Evolutionary conservation across 2,329 filamentous ascomycete genomes (phyloP).

Genomic region (Fusarium robinianum): DNA sequence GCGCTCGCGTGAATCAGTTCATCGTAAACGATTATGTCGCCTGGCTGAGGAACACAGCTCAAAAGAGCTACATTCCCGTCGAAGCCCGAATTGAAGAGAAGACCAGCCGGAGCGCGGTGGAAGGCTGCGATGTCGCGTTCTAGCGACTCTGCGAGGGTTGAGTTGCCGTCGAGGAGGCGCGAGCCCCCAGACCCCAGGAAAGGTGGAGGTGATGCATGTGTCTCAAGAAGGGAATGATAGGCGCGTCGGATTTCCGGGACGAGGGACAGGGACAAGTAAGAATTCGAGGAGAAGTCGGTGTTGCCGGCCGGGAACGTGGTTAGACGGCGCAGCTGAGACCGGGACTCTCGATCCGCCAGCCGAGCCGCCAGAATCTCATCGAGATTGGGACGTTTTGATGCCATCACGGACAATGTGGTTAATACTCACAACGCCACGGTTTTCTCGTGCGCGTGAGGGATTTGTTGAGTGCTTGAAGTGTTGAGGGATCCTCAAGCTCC

Average conservation of each 20-base stretch:
- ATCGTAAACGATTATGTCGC: slow-evolving; percentile 71
- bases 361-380: slow-evolving; percentile 37
- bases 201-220: slow-evolving; percentile 20
- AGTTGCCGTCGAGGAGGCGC: slow-evolving; percentile 58
- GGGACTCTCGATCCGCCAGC: slow-evolving; percentile 38
- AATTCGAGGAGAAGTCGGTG: slow-evolving; percentile 78
- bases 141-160: slow-evolving; percentile 47
- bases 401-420: slow-evolving; percentile 14
- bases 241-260: slow-evolving; percentile 59
- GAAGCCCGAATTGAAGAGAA: slow-evolving; percentile 64
- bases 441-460: slow-evolving; percentile 4
- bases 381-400: slow-evolving; percentile 20
- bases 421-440: not conserved
- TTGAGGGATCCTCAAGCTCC: slow-evolving; percentile 16
- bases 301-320: slow-evolving; percentile 66
- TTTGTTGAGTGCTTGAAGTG: slow-evolving; percentile 21
- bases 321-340: slow-evolving; percentile 49
- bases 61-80: slow-evolving; percentile 70
- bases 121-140: slow-evolving; percentile 54
- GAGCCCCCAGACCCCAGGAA: slow-evolving; percentile 57
- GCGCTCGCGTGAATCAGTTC: slow-evolving; percentile 78
- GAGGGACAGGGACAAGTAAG: slow-evolving; percentile 75
- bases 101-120: slow-evolving; percentile 50
- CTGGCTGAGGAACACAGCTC: slow-evolving; percentile 61
- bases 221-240: slow-evolving; percentile 56